Base-by-base conservation (phyloP, 23 red algal genomes). In the Porphyridium purpureum region DNA sequence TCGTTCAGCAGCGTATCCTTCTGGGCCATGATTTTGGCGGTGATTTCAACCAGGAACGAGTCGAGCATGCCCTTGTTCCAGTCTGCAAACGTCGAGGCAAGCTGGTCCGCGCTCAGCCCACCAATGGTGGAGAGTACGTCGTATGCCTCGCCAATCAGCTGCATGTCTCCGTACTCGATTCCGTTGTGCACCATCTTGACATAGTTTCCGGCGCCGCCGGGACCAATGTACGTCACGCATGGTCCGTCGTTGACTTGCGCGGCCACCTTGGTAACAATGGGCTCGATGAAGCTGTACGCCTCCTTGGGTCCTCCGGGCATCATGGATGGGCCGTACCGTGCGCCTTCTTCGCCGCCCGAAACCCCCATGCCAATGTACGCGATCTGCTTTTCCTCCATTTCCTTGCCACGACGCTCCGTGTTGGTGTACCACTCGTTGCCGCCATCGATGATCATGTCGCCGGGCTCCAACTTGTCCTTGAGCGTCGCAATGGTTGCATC, bases 171-270 rank as follows among this genome's bases (percentile, higher is more conserved):
- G 42, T 95, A 95, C 57, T 95, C 88, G 59, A 95, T 95, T 34
- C 88, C 88, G 29, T 95, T 95, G 50, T 95, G 88, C 38, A 92
- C 73, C 84, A 95, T 95, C 47, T 95, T 95, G 27, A 95, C 88
- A 35, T 84, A 84, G 63, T 95, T 83, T 24, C 88, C 88, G 20
- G 88, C 60, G 23, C 88, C 88, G 49, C 88, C 78, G 28, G 77
- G 55, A 28, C 88, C 88, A 21, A 95, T 83, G 54, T 83, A 86
- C 21, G 73, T 78, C 29, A 83, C 78, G 55, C 88, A 95, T 0
- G 88, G 88, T 17, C 72, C 79, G 59, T 77, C 88, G 60, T 95
- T 78, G 25, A 83, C 72, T 60, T 84, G 77, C 1, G 88, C 88
- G 35, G 78, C 81, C 33, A 95, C 64, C 28, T 64, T 70, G 21